Evolutionary conservation across 768 basidiomycete species (phyloP).

Genomic region (Sarcodon sp.): DNA sequence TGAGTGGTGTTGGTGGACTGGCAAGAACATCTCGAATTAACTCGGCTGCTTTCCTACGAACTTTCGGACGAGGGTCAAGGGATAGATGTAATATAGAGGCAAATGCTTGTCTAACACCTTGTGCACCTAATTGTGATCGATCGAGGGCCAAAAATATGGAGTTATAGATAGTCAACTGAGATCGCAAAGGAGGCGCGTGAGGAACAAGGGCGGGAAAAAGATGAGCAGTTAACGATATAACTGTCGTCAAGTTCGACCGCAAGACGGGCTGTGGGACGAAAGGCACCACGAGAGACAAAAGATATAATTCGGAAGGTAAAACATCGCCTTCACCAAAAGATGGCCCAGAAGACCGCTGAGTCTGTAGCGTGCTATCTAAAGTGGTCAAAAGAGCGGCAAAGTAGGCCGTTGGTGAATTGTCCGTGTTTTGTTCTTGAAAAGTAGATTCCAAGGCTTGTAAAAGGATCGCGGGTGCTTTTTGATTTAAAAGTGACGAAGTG

Average conservation of each 20-base stretch:
- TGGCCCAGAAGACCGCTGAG: constrained; percentile 23
- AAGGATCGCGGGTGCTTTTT: constrained; percentile 81
- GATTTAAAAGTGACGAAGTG: constrained; percentile 69
- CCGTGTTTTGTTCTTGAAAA: constrained; percentile 54
- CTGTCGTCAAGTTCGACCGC: constrained; percentile 55
- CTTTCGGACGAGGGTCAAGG: constrained; percentile 86
- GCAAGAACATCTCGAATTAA: constrained; percentile 67
- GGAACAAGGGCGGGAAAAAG: constrained; percentile 55
- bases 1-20: constrained; percentile 63
- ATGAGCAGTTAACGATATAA: constrained; percentile 65
- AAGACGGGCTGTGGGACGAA: constrained; percentile 75
- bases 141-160: constrained; percentile 60
- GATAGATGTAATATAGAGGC: constrained; percentile 73
- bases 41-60: constrained; percentile 84
- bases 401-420: constrained; percentile 76
- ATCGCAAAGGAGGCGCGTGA: constrained; percentile 74
- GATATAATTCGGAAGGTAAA: constrained; percentile 75
- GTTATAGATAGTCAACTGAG: constrained; percentile 71
- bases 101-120: constrained; percentile 69
- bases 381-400: constrained; percentile 87
- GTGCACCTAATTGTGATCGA: constrained; percentile 49
- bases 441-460: constrained; percentile 78
- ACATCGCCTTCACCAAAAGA: constrained; percentile 53
- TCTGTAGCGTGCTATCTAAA: constrained; percentile 65
- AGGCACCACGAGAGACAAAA: constrained; percentile 65